phyloP scores from a whole-genome alignment of 78 protist species.

The Chrysochromulina parva region DNA sequence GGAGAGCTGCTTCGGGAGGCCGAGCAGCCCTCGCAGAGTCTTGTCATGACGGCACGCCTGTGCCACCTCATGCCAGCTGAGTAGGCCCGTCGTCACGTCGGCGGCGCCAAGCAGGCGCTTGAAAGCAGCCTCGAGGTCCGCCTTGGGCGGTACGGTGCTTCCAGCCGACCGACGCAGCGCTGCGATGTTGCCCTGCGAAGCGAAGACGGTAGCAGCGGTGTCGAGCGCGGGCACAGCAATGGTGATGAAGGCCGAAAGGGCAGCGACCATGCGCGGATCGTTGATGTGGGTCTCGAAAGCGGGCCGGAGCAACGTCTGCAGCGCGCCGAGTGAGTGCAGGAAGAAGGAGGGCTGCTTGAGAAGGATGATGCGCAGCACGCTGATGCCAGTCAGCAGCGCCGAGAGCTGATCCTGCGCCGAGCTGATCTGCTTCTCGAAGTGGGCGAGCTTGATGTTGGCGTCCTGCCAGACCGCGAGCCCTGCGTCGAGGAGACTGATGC shows the following conservation, averaged over 20 bases:
- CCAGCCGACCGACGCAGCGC: no score
- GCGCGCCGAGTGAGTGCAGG: not conserved
- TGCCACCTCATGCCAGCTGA: no score
- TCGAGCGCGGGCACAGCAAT: not conserved
- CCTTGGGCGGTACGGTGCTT: no score
- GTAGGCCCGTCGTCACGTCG: no score
- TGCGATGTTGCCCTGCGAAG: no score
- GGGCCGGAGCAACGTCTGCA: not conserved
- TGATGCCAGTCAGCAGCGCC: not conserved
- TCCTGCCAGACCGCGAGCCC: constrained; percentile 63
- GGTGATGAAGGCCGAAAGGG: not conserved
- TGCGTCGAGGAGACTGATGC: constrained; percentile 40
- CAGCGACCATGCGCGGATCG: not conserved
- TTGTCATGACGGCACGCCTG: no score
- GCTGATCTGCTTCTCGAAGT: constrained; percentile 56
- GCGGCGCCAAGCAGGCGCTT: no score
- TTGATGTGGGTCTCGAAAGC: not conserved
- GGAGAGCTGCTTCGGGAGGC: no score
- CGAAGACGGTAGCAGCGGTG: no score
- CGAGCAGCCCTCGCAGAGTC: no score
- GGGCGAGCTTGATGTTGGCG: constrained; percentile 56
- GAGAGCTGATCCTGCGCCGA: not conserved
- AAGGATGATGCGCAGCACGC: not conserved
- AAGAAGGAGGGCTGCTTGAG: not conserved
- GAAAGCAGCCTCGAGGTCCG: no score